Evolutionary conservation across 495 filamentous ascomycete species (phyloP).

Genomic region (Penicillium pancosmium): DNA sequence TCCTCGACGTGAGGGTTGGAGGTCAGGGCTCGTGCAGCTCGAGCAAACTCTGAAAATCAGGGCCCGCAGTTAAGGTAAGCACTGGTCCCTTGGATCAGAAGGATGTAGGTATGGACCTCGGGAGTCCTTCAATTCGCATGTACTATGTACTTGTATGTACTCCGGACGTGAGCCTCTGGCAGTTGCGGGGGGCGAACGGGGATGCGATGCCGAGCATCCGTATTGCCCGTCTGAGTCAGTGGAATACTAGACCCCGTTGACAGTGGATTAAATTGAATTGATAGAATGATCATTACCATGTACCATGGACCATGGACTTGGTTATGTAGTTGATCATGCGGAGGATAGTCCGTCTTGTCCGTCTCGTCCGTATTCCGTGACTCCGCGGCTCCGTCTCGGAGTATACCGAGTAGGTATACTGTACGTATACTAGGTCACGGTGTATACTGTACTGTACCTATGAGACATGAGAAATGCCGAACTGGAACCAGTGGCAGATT

Average conservation of each 20-base stretch:
- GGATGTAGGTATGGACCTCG: neutral
- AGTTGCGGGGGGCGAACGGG: neutral
- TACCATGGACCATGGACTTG: too few relatives aligned
- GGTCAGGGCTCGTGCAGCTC: slow-evolving; percentile 9
- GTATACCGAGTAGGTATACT: neutral
- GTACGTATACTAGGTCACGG: neutral
- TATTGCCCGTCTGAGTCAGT: neutral
- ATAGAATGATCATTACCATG: too few relatives aligned
- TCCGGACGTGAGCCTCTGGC: too few relatives aligned
- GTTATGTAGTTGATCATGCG: too few relatives aligned
- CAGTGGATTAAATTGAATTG: too few relatives aligned
- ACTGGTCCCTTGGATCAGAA: neutral
- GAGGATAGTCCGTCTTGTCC: too few relatives aligned
- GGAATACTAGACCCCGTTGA: too few relatives aligned
- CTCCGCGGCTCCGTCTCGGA: too few relatives aligned
- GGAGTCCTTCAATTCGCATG: too few relatives aligned
- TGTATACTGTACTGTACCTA: neutral
- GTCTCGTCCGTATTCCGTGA: too few relatives aligned
- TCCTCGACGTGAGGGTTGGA: neutral
- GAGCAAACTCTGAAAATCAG: slow-evolving; percentile 16
- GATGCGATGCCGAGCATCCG: slow-evolving; percentile 3
- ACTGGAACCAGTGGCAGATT: neutral
- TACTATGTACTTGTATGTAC: too few relatives aligned
- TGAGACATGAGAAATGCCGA: neutral
- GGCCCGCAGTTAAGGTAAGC: neutral